Evolutionary conservation across 2,329 filamentous ascomycete genomes (phyloP).

Genomic region (Colletotrichum plurivorum): DNA sequence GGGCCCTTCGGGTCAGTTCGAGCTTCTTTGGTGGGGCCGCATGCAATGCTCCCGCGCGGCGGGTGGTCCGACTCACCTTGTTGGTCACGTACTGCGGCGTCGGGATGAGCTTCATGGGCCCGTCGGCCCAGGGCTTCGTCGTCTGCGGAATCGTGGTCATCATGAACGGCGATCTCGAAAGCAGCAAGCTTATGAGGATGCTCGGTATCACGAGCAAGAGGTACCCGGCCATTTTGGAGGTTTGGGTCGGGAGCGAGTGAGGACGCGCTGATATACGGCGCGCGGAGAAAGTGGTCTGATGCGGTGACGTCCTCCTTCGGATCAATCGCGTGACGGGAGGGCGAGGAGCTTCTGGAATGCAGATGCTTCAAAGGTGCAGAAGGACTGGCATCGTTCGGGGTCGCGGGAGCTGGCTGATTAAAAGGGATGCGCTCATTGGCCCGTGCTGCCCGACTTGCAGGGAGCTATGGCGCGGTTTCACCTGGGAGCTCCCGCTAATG

Average conservation of each 20-base stretch:
- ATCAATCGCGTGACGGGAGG: conserved; percentile 20
- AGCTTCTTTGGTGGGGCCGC: conserved; percentile 3
- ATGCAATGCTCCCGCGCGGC: not conserved
- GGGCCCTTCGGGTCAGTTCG: conserved; percentile 27
- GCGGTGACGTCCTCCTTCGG: conserved; percentile 8
- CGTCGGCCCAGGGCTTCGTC: conserved; percentile 65
- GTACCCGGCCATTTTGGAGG: conserved; percentile 39
- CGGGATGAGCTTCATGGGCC: conserved; percentile 66
- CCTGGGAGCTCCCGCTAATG: conserved; percentile 36
- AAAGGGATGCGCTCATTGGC: conserved; percentile 34
- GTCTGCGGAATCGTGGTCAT: conserved; percentile 52
- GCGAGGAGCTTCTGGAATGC: not conserved
- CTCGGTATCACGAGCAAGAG: conserved; percentile 48
- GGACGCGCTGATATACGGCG: conserved; percentile 19
- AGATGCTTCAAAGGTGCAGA: conserved; percentile 17
- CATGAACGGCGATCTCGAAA: conserved; percentile 53
- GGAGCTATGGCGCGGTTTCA: conserved; percentile 38
- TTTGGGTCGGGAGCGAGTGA: not conserved
- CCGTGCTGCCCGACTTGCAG: conserved; percentile 24
- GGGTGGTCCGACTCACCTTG: conserved; percentile 53
- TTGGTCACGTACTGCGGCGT: conserved; percentile 68
- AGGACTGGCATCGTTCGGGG: not conserved
- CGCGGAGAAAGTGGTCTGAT: conserved; percentile 32
- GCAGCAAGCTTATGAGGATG: conserved; percentile 49
- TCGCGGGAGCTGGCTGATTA: conserved; percentile 28